Base-by-base conservation (phyloP, 2,329 filamentous ascomycete genomes). In the Aspergillus sp. region DNA sequence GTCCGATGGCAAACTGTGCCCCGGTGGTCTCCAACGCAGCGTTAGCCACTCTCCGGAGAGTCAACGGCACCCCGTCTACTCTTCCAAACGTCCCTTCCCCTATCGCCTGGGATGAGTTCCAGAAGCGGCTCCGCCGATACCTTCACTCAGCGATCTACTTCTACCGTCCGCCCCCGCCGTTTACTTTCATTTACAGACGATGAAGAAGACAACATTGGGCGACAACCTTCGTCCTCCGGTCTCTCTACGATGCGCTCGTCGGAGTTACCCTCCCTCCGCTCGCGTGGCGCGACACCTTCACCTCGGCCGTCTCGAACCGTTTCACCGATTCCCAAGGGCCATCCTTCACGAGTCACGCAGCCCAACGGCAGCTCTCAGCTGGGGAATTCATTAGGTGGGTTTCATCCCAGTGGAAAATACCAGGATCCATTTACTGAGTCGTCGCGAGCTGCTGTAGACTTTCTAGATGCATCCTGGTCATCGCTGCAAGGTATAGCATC, bases 401-500 rank as follows among this genome's bases (percentile, higher is more conserved):
- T 67, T n/a, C 45, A 57, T 27, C 47, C 61, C 41, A 54, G 62
- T 57, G 64, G 65, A 56, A 69, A 59, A 59, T 62, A 42, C 57
- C 65, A 47, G 59, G 55, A 50, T 57, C 68, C 53, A 8, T 61
- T 69, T 30, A 54, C 67, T 24, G 62, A 69, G 9, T 66, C 67
- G 40, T 68, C 67, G 37, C 64, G 63, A 41, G 61, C 65, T 46
- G 65, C 70, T 20, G 59, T 71, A 47, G 72, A 75, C 63, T 71
- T 79, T 52, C 70, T 79, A 62, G 78, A 79, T 56, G 74, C 75
- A 24, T 75, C 77, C 4, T 81, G 79, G 79, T 77, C 78, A n/a
- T 80, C 78, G 15, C 66, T 81, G 47, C 77, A 80, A 63, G 77
- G 72, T 39, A 62, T 81, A 44, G 78, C 79, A n/a, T 80, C 79